These are phyloP conservation scores for Sordariomycetes sp. DNA, from an alignment of 2,329 filamentous ascomycete genomes.

Conservation along the genomic window DNA sequence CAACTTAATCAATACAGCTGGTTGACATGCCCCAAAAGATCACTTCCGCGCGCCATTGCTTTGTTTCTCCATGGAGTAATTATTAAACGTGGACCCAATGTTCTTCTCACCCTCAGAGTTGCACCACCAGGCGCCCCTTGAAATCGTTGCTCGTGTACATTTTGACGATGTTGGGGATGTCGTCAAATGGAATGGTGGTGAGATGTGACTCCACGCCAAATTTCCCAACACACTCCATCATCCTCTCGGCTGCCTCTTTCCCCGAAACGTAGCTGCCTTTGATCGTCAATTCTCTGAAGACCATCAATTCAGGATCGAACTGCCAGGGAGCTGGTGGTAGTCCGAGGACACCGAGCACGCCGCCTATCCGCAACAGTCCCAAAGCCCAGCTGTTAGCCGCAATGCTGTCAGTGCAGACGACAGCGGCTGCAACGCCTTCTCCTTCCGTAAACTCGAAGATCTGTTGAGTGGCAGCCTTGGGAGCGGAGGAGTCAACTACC, in stretches of 20 bases:
- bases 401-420: conserved; percentile 22
- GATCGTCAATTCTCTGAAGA: conserved; percentile 19
- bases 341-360: conserved; percentile 17
- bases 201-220: conserved; percentile 15
- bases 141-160: conserved; percentile 16
- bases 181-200: conserved; percentile 14
- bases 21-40: too few relatives aligned
- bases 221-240: conserved; percentile 19
- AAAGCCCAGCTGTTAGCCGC: conserved; percentile 19
- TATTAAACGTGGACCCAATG: too few relatives aligned
- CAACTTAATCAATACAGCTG: too few relatives aligned
- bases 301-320: conserved; percentile 18
- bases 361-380: conserved; percentile 16
- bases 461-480: conserved; percentile 8
- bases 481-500: conserved; percentile 14
- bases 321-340: conserved; percentile 19
- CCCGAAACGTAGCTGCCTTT: conserved; percentile 21
- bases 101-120: too few relatives aligned
- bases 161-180: conserved; percentile 15
- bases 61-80: too few relatives aligned
- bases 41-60: too few relatives aligned
- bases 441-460: conserved; percentile 17
- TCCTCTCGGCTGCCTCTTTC: conserved; percentile 15
- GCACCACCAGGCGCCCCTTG: conserved; percentile 20
- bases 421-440: conserved; percentile 18